Conservation (phyloP, 768 basidiomycete genomes). For the Cystobasidium onofrii region DNA sequence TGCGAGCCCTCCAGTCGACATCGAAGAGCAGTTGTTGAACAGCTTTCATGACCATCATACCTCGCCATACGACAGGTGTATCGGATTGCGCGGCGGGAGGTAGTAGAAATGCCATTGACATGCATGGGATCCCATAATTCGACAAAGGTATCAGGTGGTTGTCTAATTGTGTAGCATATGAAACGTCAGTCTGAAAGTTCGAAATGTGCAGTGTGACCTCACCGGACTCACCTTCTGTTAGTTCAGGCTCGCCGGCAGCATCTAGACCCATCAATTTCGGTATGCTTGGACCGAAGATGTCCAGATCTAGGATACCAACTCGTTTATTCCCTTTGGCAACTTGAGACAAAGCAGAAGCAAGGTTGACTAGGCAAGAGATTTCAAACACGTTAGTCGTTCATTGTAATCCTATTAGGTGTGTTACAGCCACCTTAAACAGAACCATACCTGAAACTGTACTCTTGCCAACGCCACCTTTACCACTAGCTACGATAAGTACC, state of each 20-base stretch:
- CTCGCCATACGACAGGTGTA: constrained; percentile 84
- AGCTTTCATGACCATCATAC: constrained; percentile 96
- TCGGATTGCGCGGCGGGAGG: constrained; percentile 54
- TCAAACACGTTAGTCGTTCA: too few relatives aligned
- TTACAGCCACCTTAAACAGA: too few relatives aligned
- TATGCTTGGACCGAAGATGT: constrained; percentile 80
- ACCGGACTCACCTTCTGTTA: constrained; percentile 57
- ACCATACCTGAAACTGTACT: constrained; percentile 75
- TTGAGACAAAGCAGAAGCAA: constrained; percentile 65
- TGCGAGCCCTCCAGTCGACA: constrained; percentile 67
- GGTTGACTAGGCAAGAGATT: constrained; percentile 59
- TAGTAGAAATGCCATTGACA: constrained; percentile 96
- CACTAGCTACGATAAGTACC: constrained; percentile 76
- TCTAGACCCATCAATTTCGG: constrained; percentile 89
- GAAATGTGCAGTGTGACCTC: background rate
- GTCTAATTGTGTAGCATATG: constrained; percentile 46
- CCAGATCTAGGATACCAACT: constrained; percentile 84
- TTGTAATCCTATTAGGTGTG: too few relatives aligned
- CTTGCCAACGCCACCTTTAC: constrained; percentile 94
- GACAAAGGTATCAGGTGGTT: constrained; percentile 71
- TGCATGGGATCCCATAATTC: constrained; percentile 82
- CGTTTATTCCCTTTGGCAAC: constrained; percentile 49
- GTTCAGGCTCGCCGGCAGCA: constrained; percentile 62
- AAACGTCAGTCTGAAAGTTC: background rate
- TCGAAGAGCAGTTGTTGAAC: constrained; percentile 93